A percentile compares a stretch with the other conserved stretches of the same genome.
Evolutionary conservation across 495 filamentous ascomycete species (phyloP).

Genomic region (Penicillium bialowiezense): DNA sequence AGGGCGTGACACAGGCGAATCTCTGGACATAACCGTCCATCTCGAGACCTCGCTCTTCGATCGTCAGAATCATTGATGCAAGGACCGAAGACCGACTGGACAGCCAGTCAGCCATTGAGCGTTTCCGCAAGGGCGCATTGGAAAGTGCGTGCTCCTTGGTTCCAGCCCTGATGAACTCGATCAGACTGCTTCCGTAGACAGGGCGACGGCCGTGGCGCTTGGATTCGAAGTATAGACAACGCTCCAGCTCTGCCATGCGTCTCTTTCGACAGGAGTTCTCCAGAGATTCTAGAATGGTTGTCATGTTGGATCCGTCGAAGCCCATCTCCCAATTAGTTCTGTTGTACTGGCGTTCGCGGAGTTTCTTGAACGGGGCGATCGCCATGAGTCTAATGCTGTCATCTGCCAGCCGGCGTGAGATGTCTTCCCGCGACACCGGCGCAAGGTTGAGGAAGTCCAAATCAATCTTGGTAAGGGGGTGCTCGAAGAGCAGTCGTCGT

Average conservation of each 20-base stretch:
- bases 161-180: constrained; percentile 68
- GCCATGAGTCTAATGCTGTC: constrained; percentile 63
- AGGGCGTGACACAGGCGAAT: constrained; percentile 88
- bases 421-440: constrained; percentile 66
- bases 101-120: constrained; percentile 65
- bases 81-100: constrained; percentile 67
- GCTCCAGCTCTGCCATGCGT: constrained; percentile 74
- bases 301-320: constrained; percentile 61
- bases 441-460: constrained; percentile 79
- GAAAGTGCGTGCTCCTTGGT: constrained; percentile 43
- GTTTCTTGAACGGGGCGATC: constrained; percentile 56
- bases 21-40: constrained; percentile 76
- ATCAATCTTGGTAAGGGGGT: constrained; percentile 64
- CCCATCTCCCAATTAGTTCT: constrained; percentile 58
- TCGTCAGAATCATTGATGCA: constrained; percentile 65
- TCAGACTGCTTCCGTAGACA: constrained; percentile 72
- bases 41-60: constrained; percentile 65
- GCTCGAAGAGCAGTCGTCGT: constrained; percentile 60
- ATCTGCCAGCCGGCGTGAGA: constrained; percentile 59
- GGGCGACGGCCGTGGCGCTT: constrained; percentile 78
- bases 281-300: constrained; percentile 67
- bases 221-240: constrained; percentile 76
- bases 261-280: constrained; percentile 69
- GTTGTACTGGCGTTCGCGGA: constrained; percentile 60
- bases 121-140: constrained; percentile 38